Evolutionary conservation across 768 basidiomycete genomes (phyloP).

Genomic region (Panaeolus cyanescens): DNA sequence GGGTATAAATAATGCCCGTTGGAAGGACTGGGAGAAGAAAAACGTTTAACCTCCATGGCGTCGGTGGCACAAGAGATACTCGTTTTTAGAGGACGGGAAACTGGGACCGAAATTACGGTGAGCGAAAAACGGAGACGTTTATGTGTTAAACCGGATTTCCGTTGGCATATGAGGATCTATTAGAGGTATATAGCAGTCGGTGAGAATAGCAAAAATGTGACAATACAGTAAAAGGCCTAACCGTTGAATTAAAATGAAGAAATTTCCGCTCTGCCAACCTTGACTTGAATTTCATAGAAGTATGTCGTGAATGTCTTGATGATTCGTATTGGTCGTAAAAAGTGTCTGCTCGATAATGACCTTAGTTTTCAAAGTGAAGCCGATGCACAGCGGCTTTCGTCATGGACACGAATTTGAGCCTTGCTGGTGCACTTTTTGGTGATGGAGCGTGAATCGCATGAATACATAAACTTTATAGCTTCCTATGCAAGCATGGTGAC

Average conservation of each 20-base stretch:
- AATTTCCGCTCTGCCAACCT: conserved; percentile 14
- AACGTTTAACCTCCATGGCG: conserved; percentile 2
- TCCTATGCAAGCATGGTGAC: conserved; percentile 25
- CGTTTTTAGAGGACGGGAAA: conserved; percentile 14
- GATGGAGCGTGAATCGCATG: conserved; percentile 14
- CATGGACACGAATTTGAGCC: conserved; percentile 4
- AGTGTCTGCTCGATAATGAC: conserved; percentile 1
- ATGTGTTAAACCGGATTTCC: conserved; percentile 16
- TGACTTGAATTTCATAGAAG: conserved; percentile 17
- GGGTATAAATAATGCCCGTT: conserved; percentile 10
- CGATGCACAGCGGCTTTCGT: conserved; percentile 11
- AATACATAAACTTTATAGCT: conserved; percentile 42
- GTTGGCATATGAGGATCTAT: conserved; percentile 17
- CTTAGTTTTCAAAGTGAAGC: background rate
- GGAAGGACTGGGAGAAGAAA: conserved; percentile 5
- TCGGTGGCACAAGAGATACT: background rate
- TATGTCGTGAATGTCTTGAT: conserved; percentile 7
- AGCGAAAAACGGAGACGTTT: conserved; percentile 24
- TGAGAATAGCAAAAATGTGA: background rate
- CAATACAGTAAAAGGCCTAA: conserved; percentile 15
- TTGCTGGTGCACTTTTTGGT: conserved; percentile 3
- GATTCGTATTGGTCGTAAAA: conserved; percentile 9
- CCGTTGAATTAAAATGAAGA: conserved; percentile 24
- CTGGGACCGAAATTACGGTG: conserved; percentile 23
- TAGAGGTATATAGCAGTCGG: conserved; percentile 10